A percentile compares a stretch with the other conserved stretches of the same genome.
Evolutionary conservation across 208 protist genomes (phyloP).

Genomic region (Endotrypanum monterogeii): DNA sequence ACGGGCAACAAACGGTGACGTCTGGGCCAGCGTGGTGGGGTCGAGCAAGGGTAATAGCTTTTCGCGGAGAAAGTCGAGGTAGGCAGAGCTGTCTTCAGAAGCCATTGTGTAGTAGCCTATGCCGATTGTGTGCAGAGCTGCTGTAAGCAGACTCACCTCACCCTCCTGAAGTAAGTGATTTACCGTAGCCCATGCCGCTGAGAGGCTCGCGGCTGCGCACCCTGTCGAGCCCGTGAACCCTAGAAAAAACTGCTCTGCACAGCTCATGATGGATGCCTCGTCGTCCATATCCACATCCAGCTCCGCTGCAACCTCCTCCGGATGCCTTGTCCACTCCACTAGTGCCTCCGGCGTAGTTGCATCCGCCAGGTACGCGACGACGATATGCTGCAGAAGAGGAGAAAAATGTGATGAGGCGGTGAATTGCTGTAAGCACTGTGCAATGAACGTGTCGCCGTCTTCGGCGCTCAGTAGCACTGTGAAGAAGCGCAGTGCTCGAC

Average conservation of each 20-base stretch:
- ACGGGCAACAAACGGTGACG: constrained; percentile 61
- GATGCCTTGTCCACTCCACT: constrained; percentile 46
- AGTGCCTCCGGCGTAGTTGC: constrained; percentile 25
- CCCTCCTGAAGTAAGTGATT: constrained; percentile 52
- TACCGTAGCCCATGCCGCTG: constrained; percentile 52
- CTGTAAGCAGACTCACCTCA: constrained; percentile 44
- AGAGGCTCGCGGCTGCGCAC: constrained; percentile 28
- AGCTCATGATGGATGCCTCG: constrained; percentile 42
- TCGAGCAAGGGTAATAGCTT: constrained; percentile 69
- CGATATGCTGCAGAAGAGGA: constrained; percentile 41
- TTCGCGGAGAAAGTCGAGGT: constrained; percentile 54
- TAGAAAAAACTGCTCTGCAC: constrained; percentile 75
- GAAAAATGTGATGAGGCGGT: constrained; percentile 9
- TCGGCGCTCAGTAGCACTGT: constrained; percentile 44
- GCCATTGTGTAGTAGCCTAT: constrained; percentile 87
- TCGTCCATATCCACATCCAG: constrained; percentile 62
- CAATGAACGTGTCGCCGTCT: constrained; percentile 54
- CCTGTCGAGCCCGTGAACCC: constrained; percentile 67
- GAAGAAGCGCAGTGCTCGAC: constrained; percentile 58
- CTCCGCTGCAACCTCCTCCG: constrained; percentile 54
- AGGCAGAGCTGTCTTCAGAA: constrained; percentile 31
- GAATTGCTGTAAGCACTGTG: constrained; percentile 25
- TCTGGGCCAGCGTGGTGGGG: constrained; percentile 8
- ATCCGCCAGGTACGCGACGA: constrained; percentile 64
- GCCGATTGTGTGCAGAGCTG: constrained; percentile 83